Base-by-base conservation (phyloP, 2,329 filamentous ascomycete genomes). In the Zalaria sp. region DNA sequence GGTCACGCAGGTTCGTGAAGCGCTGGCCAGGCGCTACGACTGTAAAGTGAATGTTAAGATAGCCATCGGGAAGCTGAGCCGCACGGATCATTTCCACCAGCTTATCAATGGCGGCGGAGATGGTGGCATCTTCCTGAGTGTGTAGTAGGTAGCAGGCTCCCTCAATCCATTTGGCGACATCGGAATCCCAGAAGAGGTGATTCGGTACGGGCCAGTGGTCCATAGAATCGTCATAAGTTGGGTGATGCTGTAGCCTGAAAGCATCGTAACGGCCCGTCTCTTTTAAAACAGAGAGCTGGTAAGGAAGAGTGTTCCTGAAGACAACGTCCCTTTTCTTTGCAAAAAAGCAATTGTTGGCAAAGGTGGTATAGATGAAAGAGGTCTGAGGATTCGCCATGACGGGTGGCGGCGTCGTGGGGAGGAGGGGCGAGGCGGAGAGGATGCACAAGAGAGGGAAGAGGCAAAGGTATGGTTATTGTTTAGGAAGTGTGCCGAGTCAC, bases 31-130 rank as follows among this genome's bases (percentile, higher is more conserved):
- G 72, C 35, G 73, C 71, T 1, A 77, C 70, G 0, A 79, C 69
- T 0, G 72, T 76, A 46, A 72, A 79, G 50, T 79, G 74, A 5
- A 77, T 69, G 50, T 79, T 79, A 25, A 81, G 52, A 50, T 80
- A 81, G 1, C 76, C 76, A 51, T 80, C 76, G 1, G 60, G 54
- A 41, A 73, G 67, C 56, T 79, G 75, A 0, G 76, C 75, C 2
- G 51, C 56, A 5, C 66, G 52, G 7, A 79, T 76, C 67, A 74
- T 77, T 0, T 64, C 59, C 0, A 75, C 73, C n/a, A 79, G 53
- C 42, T 79, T 71, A 27, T 67, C 55, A 0, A 78, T 62, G 0
- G 73, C 72, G 2, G 54, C 54, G 41, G 72, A 65, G 40, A 77
- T 57, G 35, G 69, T 62, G 0, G 56, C 52, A 43, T 72, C 63